Conservation (phyloP, 148 eudicot species). For the Vaccinium vitisidaea region DNA sequence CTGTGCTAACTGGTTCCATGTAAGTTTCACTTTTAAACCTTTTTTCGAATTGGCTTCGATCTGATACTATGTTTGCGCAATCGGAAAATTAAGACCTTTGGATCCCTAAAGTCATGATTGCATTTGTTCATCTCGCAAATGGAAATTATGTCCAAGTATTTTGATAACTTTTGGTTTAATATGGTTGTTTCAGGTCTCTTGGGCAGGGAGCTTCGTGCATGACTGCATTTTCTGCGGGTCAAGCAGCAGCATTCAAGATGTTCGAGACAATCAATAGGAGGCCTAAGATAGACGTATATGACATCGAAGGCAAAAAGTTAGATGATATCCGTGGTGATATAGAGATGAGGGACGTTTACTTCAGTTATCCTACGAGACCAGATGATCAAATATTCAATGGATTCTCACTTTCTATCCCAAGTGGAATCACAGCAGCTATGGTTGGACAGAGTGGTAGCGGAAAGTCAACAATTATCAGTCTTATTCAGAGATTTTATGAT, state of each 20-base stretch:
- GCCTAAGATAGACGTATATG: constrained; percentile 53
- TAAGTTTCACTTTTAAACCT: constrained; percentile 11
- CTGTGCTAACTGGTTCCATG: constrained; percentile 43
- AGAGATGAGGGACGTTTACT: constrained; percentile 45
- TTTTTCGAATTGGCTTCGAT: not conserved
- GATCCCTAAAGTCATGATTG: too few species aligned
- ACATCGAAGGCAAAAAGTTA: constrained; percentile 35
- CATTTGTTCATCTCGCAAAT: too few species aligned
- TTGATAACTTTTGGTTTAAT: too few species aligned
- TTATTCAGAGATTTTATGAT: constrained; percentile 62
- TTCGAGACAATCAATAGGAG: constrained; percentile 19
- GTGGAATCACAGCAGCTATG: constrained; percentile 55
- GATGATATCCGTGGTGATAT: constrained; percentile 53
- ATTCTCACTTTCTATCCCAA: constrained; percentile 46
- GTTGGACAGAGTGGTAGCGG: constrained; percentile 73
- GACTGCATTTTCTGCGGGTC: constrained; percentile 59
- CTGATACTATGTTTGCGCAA: not conserved
- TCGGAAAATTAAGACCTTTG: too few species aligned
- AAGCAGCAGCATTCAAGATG: constrained; percentile 55
- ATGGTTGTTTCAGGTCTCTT: constrained; percentile 38
- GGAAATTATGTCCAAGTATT: not conserved
- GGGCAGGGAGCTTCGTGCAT: constrained; percentile 59
- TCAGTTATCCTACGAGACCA: constrained; percentile 59
- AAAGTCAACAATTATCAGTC: constrained; percentile 57
- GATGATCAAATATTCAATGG: constrained; percentile 54